Base-by-base conservation (phyloP, 352 stramenopile genomes). In the Globisporangium heterothallicum region DNA sequence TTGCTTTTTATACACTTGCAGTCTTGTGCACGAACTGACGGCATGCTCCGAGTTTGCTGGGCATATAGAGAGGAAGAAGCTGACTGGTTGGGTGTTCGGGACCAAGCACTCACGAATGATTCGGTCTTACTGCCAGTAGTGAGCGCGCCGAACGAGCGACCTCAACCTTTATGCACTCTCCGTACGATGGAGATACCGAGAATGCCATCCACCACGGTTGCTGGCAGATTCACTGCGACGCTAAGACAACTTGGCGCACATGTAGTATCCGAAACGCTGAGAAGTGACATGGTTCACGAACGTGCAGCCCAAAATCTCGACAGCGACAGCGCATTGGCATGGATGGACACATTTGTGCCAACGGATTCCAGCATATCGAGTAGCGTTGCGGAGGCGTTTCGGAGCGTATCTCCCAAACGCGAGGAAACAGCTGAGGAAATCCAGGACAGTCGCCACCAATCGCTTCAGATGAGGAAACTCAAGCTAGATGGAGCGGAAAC, bases 31-130 rank as follows among this genome's bases (percentile, higher is more conserved):
- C 5, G 9, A 40, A 51, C 18, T 25, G 13, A 40, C 16, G n/a
- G n/a, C n/a, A n/a, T 40, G 10, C 0, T 41, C 2, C 32, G 19
- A 34, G 13, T 10, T 21, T 13, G 6, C 32, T 38, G 14, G 6
- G 32, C 32, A 18, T 14, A 14, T 29, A 53, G 47, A 4, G 47
- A 53, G 6, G 32, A 53, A 42, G 47, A 44, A 26, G 46, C 32
- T 7, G 30, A 29, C 4, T 14, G 14, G 10, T 8, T 43, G 7
- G 30, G 30, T 12, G 22, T 53, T 4, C 5, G 16, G 9, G 27
- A 34, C 1, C 18, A 21, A 3, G 30, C 14, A 19, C 7, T 44
- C 18, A 35, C 16, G 21, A 21, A 29, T 7, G 12, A 12, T 10
- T 25, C 21, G 13, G 16, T 19, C 19, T 12, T 36, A 4, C 4